Evolutionary conservation across 192 early-diverging fungal species (phyloP).

Genomic region (Entomortierella beljakovae): DNA sequence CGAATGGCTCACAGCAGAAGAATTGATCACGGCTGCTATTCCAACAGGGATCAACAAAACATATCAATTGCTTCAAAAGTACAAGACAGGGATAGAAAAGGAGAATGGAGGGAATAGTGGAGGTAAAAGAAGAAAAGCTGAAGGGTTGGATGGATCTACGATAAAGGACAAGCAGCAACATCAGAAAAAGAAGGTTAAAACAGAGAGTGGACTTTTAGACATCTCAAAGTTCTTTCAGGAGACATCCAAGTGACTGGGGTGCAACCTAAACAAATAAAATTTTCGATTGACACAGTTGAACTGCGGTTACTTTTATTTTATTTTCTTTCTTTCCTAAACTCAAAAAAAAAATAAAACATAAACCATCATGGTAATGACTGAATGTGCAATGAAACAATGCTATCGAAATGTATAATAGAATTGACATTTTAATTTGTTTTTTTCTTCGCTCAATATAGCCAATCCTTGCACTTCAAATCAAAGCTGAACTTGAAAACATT

Average conservation of each 20-base stretch:
- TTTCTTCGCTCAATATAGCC: constrained; percentile 7
- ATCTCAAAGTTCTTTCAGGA: constrained; percentile 27
- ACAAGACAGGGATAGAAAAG: constrained; percentile 3
- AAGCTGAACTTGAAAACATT: constrained; percentile 86
- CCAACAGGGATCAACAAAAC: constrained; percentile 70
- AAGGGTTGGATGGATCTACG: neutral
- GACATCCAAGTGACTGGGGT: neutral
- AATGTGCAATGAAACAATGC: no score
- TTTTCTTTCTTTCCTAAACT: no score
- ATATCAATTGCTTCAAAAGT: constrained; percentile 61
- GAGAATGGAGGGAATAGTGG: neutral
- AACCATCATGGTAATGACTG: no score
- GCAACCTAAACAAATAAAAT: neutral
- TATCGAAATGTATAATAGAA: no score
- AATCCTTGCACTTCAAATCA: constrained; percentile 70
- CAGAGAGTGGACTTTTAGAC: constrained; percentile 1
- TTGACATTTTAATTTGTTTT: neutral
- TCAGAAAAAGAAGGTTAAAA: constrained; percentile 28
- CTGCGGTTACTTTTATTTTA: neutral
- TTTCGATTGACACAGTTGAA: neutral
- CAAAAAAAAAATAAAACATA: no score
- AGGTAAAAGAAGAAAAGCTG: constrained; percentile 11
- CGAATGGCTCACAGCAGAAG: constrained; percentile 57
- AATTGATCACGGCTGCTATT: constrained; percentile 62
- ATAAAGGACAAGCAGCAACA: constrained; percentile 10